phyloP scores from a whole-genome alignment of 1,139 yeast species.

The Ogataea hybrid region DNA sequence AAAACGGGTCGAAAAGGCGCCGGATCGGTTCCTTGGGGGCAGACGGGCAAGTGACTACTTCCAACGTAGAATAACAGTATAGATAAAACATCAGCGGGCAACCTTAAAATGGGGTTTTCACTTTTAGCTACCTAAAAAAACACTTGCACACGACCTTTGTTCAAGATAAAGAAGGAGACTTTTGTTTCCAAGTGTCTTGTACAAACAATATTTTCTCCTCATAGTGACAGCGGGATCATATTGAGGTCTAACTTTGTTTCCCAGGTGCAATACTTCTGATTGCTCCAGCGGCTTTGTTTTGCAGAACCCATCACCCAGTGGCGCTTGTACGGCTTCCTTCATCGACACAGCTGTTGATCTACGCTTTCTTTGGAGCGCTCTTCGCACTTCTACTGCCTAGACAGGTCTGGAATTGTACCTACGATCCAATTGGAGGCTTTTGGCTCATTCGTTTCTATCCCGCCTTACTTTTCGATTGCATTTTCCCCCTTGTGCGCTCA shows the following conservation, averaged over 20 bases:
- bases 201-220: slow-evolving; percentile 1
- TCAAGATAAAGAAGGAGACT: slow-evolving; percentile 5
- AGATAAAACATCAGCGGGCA: neutral
- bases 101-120: no score
- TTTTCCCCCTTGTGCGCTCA: neutral
- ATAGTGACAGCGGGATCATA: slow-evolving; percentile 3
- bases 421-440: neutral
- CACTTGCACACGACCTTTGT: neutral
- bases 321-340: neutral
- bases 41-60: neutral
- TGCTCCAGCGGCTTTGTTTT: neutral
- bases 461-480: slow-evolving; percentile 1
- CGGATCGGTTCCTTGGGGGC: neutral
- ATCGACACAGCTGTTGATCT: neutral
- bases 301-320: neutral
- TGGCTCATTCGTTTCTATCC: neutral
- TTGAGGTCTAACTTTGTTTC: neutral
- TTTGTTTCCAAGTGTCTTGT: slow-evolving; percentile 11
- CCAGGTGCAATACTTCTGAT: neutral
- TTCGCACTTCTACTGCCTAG: no score
- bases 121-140: no score
- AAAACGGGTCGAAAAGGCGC: neutral
- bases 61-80: slow-evolving; percentile 1
- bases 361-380: neutral
- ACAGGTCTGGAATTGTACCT: neutral